Percentiles rank a stretch among this genome's conserved stretches.
phyloP scores from a whole-genome alignment of 768 basidiomycete genomes.

The Galerina marginata region DNA sequence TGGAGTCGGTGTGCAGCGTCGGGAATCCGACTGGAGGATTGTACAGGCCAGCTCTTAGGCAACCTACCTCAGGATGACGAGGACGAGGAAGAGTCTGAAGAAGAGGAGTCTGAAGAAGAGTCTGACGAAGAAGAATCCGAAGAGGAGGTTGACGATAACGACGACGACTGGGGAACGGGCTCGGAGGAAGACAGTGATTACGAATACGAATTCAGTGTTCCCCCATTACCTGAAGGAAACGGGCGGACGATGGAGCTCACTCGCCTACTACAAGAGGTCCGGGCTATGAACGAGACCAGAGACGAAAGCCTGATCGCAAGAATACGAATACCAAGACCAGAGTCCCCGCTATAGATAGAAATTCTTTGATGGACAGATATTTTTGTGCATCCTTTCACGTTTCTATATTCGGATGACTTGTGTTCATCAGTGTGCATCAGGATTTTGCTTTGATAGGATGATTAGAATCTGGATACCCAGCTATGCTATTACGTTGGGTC shows the following conservation, averaged over 20 bases:
- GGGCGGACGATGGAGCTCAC: conserved; percentile 51
- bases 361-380: background rate
- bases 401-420: too few relatives aligned
- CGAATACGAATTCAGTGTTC: conserved; percentile 29
- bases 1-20: conserved; percentile 55
- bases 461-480: too few relatives aligned
- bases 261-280: conserved; percentile 61
- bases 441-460: too few relatives aligned
- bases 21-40: conserved; percentile 73
- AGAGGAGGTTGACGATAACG: conserved; percentile 37
- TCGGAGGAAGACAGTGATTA: conserved; percentile 36
- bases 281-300: conserved; percentile 50
- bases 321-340: conserved; percentile 20
- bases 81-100: conserved; percentile 30
- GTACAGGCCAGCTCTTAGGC: conserved; percentile 70
- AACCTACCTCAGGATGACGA: conserved; percentile 45
- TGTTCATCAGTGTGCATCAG: too few relatives aligned
- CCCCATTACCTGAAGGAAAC: conserved; percentile 33
- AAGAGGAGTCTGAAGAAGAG: conserved; percentile 33
- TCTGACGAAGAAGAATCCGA: conserved; percentile 35
- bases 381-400: too few relatives aligned
- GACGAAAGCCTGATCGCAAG: conserved; percentile 43
- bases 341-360: conserved; percentile 9
- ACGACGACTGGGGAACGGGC: conserved; percentile 32
- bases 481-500: too few relatives aligned